Conservation (phyloP, 2,329 filamentous ascomycete genomes). For the Diplocarpon rosae region DNA sequence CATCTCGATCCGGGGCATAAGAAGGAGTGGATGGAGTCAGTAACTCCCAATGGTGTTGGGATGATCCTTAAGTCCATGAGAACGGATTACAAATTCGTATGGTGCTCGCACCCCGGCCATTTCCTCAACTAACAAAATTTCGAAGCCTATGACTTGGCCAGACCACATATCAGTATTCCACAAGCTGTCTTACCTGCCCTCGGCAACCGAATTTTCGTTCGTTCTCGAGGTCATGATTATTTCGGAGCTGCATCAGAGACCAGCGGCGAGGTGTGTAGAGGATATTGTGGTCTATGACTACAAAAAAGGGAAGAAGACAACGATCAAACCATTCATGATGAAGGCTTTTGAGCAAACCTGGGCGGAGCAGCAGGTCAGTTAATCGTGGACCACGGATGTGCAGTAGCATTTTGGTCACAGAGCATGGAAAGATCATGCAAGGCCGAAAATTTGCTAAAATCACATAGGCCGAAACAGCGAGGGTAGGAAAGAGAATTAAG, state of each 20-base stretch:
- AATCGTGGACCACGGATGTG: background rate
- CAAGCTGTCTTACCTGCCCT: slow-evolving; percentile 42
- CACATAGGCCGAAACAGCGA: background rate
- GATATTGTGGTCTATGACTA: slow-evolving; percentile 76
- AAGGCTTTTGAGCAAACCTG: slow-evolving; percentile 49
- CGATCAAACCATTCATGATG: slow-evolving; percentile 49
- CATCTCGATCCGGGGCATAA: slow-evolving; percentile 50
- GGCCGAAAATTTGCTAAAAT: no score
- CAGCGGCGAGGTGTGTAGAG: slow-evolving; percentile 65
- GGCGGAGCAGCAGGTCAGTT: slow-evolving; percentile 41
- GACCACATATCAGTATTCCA: slow-evolving; percentile 78
- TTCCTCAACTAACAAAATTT: background rate
- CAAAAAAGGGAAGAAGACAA: slow-evolving; percentile 41
- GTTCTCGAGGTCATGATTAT: slow-evolving; percentile 53
- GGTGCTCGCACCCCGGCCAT: slow-evolving; percentile 1
- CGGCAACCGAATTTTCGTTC: slow-evolving; percentile 36
- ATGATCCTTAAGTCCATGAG: slow-evolving; percentile 72
- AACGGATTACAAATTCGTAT: slow-evolving; percentile 78
- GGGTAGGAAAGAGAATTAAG: background rate
- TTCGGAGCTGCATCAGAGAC: slow-evolving; percentile 62
- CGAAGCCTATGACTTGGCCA: slow-evolving; percentile 70
- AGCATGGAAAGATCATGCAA: no score
- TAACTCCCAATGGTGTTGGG: slow-evolving; percentile 55
- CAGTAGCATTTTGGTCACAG: background rate
- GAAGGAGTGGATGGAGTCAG: slow-evolving; percentile 56